Percentiles rank a stretch among this genome's conserved stretches.
Conservation (phyloP, 2,329 filamentous ascomycete species). For the Phoma sp. region DNA sequence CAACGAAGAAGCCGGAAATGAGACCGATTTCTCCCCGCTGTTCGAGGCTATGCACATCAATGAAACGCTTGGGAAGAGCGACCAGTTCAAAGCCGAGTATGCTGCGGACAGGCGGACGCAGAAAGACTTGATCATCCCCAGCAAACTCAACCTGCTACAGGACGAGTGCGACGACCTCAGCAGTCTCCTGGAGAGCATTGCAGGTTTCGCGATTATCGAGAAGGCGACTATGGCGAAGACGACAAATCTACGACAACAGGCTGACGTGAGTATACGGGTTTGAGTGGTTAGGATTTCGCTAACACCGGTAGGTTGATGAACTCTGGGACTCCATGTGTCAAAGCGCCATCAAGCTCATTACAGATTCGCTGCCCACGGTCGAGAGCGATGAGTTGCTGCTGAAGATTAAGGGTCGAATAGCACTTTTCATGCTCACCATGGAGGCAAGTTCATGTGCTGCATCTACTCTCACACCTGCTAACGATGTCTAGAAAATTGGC, state of each 20-base stretch:
- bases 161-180: conserved; percentile 88
- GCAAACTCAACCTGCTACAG: conserved; percentile 75
- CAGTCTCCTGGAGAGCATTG: conserved; percentile 88
- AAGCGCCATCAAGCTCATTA: conserved; percentile 80
- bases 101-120: conserved; percentile 88
- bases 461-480: conserved; percentile 7
- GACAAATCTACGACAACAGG: conserved; percentile 77
- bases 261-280: conserved; percentile 69
- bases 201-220: conserved; percentile 96
- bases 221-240: conserved; percentile 88
- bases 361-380: conserved; percentile 78
- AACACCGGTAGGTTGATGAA: conserved; percentile 76
- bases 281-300: neutral
- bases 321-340: conserved; percentile 99
- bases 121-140: conserved; percentile 86
- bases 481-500: conserved; percentile 72
- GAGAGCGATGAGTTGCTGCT: conserved; percentile 86
- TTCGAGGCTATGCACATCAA: conserved; percentile 97
- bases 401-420: conserved; percentile 93
- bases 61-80: conserved; percentile 88
- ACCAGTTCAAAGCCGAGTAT: conserved; percentile 90
- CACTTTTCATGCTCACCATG: conserved; percentile 98
- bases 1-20: conserved; percentile 80
- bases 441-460: conserved; percentile 63
- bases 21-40: conserved; percentile 91